These are phyloP conservation scores for Xanthoconium stramineum DNA, from an alignment of 768 basidiomycete species.

Conservation along the genomic window DNA sequence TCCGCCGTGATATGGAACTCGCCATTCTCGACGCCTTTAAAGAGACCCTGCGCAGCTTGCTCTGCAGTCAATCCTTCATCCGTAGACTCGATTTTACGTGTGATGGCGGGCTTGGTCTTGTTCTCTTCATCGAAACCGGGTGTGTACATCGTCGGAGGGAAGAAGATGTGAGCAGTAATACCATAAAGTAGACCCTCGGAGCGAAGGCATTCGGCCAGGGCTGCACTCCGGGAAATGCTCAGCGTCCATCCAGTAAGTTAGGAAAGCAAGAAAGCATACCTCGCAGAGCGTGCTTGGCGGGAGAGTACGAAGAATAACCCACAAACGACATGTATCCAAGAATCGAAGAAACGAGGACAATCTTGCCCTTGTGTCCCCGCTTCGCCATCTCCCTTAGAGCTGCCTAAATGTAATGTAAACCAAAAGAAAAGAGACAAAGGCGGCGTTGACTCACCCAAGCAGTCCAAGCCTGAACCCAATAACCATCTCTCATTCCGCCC, in stretches of 20 bases:
- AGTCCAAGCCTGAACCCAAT: conserved; percentile 47
- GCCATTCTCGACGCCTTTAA: conserved; percentile 68
- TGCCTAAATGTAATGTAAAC: conserved; percentile 7
- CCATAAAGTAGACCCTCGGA: conserved; percentile 77
- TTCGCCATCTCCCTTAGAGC: no score
- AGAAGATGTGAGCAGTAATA: conserved; percentile 76
- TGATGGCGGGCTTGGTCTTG: conserved; percentile 71
- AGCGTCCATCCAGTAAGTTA: background rate
- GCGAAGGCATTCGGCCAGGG: conserved; percentile 79
- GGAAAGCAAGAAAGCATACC: conserved; percentile 41
- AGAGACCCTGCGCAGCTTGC: conserved; percentile 54
- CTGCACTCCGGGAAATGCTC: conserved; percentile 33
- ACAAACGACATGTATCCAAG: conserved; percentile 73
- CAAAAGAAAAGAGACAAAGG: background rate
- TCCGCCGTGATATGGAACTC: conserved; percentile 76
- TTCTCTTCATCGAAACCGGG: conserved; percentile 78
- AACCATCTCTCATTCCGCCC: conserved; percentile 34
- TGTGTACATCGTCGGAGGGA: conserved; percentile 77
- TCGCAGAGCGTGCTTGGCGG: conserved; percentile 82
- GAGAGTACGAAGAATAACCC: conserved; percentile 78
- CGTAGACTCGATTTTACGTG: conserved; percentile 69
- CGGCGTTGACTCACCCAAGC: conserved; percentile 34
- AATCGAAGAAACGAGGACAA: conserved; percentile 73
- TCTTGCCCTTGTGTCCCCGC: conserved; percentile 50
- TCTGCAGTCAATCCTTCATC: conserved; percentile 67